A percentile compares a stretch with the other conserved stretches of the same genome.
Evolutionary conservation across 768 basidiomycete genomes (phyloP).

Genomic region (Calocybe indica): DNA sequence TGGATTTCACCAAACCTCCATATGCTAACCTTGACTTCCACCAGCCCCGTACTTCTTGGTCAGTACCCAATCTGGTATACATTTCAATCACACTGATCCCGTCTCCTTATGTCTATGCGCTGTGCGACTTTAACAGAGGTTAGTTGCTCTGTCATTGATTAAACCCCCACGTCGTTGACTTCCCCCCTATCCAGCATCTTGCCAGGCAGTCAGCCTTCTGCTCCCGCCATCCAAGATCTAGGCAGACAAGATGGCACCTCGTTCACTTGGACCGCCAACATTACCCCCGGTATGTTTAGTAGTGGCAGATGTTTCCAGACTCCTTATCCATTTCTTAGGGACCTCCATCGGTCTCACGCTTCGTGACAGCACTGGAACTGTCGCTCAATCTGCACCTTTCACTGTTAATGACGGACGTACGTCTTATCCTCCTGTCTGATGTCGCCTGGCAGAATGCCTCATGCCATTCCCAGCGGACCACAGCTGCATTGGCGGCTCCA

Average conservation of each 20-base stretch:
- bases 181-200: slow-evolving; percentile 37
- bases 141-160: slow-evolving; percentile 1
- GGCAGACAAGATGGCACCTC: slow-evolving; percentile 29
- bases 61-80: slow-evolving; percentile 18
- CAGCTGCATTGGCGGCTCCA: slow-evolving; percentile 24
- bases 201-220: slow-evolving; percentile 40
- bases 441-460: not conserved
- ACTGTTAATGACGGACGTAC: slow-evolving; percentile 42
- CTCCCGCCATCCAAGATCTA: slow-evolving; percentile 40
- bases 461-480: slow-evolving; percentile 21
- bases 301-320: not conserved
- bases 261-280: slow-evolving; percentile 52
- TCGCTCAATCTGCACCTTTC: slow-evolving; percentile 48
- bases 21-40: slow-evolving; percentile 3
- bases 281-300: slow-evolving; percentile 33
- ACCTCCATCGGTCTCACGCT: slow-evolving; percentile 51
- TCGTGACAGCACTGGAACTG: slow-evolving; percentile 51
- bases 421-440: slow-evolving; percentile 15
- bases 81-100: slow-evolving; percentile 2
- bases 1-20: not conserved
- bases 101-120: not conserved
- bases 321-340: slow-evolving; percentile 24
- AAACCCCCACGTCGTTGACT: not conserved
- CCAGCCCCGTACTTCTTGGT: slow-evolving; percentile 65
- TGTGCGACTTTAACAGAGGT: slow-evolving; percentile 29